phyloP scores from a whole-genome alignment of 768 basidiomycete species.

The Inosperma sp. region DNA sequence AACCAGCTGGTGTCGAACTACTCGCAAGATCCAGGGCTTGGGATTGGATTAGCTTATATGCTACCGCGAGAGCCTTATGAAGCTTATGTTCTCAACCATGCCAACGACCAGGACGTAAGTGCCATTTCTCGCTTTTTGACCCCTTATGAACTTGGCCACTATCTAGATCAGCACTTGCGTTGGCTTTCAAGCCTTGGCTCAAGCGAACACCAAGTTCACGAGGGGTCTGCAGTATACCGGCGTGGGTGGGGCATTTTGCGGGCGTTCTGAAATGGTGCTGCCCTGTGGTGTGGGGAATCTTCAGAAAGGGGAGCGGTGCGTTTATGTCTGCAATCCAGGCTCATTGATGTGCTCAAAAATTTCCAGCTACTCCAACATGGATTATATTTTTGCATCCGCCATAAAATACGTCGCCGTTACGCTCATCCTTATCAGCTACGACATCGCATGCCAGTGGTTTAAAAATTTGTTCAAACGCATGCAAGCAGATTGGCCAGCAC shows the following conservation, averaged over 20 bases:
- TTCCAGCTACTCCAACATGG: too few relatives aligned
- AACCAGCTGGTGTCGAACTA: constrained; percentile 6
- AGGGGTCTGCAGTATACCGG: constrained; percentile 19
- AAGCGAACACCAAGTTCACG: too few relatives aligned
- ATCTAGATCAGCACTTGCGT: constrained; percentile 22
- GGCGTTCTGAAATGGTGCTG: constrained; percentile 1
- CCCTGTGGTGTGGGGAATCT: constrained; percentile 20
- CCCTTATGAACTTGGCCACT: too few relatives aligned
- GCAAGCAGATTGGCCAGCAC: too few relatives aligned
- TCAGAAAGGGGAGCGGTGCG: constrained; percentile 28
- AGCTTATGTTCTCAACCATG: not conserved
- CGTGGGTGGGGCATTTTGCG: constrained; percentile 1
- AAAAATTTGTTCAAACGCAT: too few relatives aligned
- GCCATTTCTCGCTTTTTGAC: not conserved
- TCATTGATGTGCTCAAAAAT: too few relatives aligned
- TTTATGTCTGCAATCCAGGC: too few relatives aligned
- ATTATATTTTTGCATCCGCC: too few relatives aligned
- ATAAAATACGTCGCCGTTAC: too few relatives aligned
- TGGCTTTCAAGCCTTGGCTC: too few relatives aligned
- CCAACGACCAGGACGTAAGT: constrained; percentile 1
- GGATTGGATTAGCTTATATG: not conserved
- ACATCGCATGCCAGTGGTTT: too few relatives aligned
- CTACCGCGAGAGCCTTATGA: not conserved
- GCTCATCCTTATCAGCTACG: too few relatives aligned
- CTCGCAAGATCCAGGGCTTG: constrained; percentile 6